A percentile compares a stretch with the other conserved stretches of the same genome.
phyloP scores from a whole-genome alignment of 2,329 filamentous ascomycete genomes.

The Ophiostoma himal-ulmi region DNA sequence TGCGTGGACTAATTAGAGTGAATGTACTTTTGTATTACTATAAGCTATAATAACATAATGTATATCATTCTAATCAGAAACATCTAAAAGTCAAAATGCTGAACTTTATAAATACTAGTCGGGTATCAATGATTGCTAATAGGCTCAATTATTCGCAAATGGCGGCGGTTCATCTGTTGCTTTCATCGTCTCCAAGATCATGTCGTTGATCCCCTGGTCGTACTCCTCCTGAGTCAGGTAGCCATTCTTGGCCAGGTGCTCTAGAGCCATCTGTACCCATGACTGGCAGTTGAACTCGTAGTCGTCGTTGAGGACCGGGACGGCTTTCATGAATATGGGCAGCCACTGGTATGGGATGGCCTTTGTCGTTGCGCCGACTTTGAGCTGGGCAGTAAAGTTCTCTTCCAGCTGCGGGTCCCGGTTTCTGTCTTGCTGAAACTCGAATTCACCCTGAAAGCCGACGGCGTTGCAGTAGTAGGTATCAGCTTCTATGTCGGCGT shows the following conservation, averaged over 20 bases:
- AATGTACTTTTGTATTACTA: no score
- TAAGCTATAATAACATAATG: no score
- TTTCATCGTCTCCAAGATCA: constrained; percentile 11
- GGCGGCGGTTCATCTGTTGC: neutral
- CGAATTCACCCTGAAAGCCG: neutral
- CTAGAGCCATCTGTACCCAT: constrained; percentile 12
- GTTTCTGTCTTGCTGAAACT: neutral
- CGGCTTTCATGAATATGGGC: neutral
- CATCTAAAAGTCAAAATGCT: no score
- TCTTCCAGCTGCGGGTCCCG: neutral
- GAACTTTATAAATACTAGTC: no score
- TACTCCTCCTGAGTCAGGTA: constrained; percentile 7
- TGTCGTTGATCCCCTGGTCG: constrained; percentile 8
- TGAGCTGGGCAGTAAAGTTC: neutral
- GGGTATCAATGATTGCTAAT: no score
- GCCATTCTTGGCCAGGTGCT: neutral
- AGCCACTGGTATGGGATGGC: neutral
- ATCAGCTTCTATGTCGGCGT: neutral
- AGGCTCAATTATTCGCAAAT: neutral
- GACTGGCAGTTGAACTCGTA: constrained; percentile 14
- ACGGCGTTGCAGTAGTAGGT: constrained; percentile 11
- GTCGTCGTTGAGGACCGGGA: constrained; percentile 1
- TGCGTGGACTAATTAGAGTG: no score
- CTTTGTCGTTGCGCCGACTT: neutral
- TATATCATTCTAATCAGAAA: no score